Evolutionary conservation across 768 basidiomycete species (phyloP).

Genomic region (Sistotremastrum niveocremeum): DNA sequence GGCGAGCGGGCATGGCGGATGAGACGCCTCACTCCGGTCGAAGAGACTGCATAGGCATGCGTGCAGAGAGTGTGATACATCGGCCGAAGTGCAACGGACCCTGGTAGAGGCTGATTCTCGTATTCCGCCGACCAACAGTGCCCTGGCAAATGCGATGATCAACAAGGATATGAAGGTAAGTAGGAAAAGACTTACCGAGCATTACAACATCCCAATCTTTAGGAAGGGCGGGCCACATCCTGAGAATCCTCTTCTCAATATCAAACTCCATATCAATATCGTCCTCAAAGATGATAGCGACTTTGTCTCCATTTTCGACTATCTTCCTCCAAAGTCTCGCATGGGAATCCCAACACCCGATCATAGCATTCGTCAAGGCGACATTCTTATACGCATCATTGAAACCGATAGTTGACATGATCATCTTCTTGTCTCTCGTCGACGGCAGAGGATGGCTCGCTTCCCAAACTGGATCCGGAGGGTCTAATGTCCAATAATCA

Average conservation of each 20-base stretch:
- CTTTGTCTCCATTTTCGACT: conserved; percentile 9
- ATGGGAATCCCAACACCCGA: conserved; percentile 68
- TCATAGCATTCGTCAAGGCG: conserved; percentile 37
- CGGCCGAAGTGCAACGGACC: conserved; percentile 29
- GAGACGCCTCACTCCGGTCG: conserved; percentile 45
- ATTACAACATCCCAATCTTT: conserved; percentile 61
- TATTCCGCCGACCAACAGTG: conserved; percentile 73
- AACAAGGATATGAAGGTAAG: too few relatives aligned
- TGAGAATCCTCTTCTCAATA: conserved; percentile 25
- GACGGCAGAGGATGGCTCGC: too few relatives aligned
- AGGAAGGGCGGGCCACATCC: conserved; percentile 26
- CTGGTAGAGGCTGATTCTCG: conserved; percentile 23
- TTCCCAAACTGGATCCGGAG: too few relatives aligned
- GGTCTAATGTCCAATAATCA: too few relatives aligned
- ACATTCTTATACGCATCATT: too few relatives aligned
- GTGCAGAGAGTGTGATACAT: conserved; percentile 56
- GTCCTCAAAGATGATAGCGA: conserved; percentile 56
- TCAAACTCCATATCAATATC: conserved; percentile 69
- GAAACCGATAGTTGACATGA: too few relatives aligned
- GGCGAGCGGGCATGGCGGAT: conserved; percentile 45
- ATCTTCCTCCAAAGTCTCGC: conserved; percentile 11
- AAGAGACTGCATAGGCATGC: conserved; percentile 56
- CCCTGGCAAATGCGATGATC: conserved; percentile 36
- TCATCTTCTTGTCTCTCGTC: too few relatives aligned
- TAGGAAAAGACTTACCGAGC: conserved; percentile 36